phyloP scores from a whole-genome alignment of 106 monocot genomes.

The Dendrobium nobile region DNA sequence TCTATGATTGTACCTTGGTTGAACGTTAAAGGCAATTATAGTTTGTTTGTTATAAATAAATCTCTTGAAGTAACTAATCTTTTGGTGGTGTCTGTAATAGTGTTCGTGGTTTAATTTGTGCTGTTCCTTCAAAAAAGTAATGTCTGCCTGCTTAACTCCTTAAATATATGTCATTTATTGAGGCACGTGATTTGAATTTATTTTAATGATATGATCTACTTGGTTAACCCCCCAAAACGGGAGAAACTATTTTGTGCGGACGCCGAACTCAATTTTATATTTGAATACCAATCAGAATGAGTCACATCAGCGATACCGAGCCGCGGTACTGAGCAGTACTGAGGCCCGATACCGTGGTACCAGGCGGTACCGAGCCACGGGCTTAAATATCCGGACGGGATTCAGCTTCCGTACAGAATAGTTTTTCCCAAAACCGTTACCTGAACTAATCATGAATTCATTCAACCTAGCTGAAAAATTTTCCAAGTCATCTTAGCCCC shows the following conservation, averaged over 20 bases:
- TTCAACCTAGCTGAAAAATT: background rate
- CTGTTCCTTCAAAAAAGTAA: background rate
- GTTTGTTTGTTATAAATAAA: background rate
- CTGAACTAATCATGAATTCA: background rate
- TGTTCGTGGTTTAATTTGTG: background rate
- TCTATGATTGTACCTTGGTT: background rate
- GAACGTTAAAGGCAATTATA: background rate
- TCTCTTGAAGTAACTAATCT: background rate
- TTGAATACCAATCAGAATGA: too few relatives aligned
- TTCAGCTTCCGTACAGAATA: too few relatives aligned
- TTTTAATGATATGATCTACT: background rate
- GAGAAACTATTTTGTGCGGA: too few relatives aligned
- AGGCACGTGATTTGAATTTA: background rate
- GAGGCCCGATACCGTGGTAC: too few relatives aligned
- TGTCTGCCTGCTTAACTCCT: background rate
- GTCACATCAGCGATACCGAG: too few relatives aligned
- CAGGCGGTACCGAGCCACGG: too few relatives aligned
- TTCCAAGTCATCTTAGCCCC: background rate
- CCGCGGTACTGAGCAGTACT: too few relatives aligned
- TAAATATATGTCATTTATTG: background rate
- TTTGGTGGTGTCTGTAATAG: background rate
- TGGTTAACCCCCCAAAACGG: background rate
- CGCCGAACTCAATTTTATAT: too few relatives aligned
- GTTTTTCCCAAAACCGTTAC: background rate
- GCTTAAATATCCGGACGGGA: too few relatives aligned